Percentiles rank a stretch among this genome's conserved stretches.
phyloP scores from a whole-genome alignment of 1,284 basidiomycete species.

The Fomitiporia mediterranea region DNA sequence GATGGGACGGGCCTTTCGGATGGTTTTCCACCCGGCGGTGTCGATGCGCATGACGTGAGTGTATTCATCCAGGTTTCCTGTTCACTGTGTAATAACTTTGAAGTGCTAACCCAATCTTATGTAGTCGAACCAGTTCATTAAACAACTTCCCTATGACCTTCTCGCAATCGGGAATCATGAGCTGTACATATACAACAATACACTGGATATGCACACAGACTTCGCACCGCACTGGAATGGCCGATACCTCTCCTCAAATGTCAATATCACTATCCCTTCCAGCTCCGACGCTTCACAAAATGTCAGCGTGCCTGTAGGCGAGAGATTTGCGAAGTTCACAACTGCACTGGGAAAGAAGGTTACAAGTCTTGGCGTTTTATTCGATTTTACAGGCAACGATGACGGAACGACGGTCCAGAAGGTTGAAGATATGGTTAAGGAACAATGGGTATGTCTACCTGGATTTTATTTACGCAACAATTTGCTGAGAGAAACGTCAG shows the following conservation, averaged over 20 bases:
- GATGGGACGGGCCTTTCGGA: conserved; percentile 79
- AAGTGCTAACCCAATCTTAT: conserved; percentile 4
- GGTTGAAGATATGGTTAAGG: conserved; percentile 71
- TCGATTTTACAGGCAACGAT: conserved; percentile 62
- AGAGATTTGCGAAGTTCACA: conserved; percentile 68
- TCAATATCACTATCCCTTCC: conserved; percentile 71
- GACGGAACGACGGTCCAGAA: conserved; percentile 70
- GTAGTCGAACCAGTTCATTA: conserved; percentile 68
- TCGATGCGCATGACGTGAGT: conserved; percentile 65
- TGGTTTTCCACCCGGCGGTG: conserved; percentile 62
- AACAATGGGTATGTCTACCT: conserved; percentile 50
- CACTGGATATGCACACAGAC: conserved; percentile 73
- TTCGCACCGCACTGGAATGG: conserved; percentile 70
- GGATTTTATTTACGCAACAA: background rate
- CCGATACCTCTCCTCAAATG: conserved; percentile 79
- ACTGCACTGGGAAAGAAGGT: conserved; percentile 58
- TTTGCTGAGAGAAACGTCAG: conserved; percentile 32
- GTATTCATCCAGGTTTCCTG: conserved; percentile 14
- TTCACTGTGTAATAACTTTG: background rate
- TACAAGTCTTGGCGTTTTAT: conserved; percentile 80
- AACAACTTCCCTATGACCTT: conserved; percentile 75
- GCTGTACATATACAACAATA: conserved; percentile 73
- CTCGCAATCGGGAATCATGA: conserved; percentile 90
- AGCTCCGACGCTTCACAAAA: conserved; percentile 33
- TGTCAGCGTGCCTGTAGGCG: conserved; percentile 60